phyloP scores from a whole-genome alignment of 164 flowering plant species.

The Stephania japonica region DNA sequence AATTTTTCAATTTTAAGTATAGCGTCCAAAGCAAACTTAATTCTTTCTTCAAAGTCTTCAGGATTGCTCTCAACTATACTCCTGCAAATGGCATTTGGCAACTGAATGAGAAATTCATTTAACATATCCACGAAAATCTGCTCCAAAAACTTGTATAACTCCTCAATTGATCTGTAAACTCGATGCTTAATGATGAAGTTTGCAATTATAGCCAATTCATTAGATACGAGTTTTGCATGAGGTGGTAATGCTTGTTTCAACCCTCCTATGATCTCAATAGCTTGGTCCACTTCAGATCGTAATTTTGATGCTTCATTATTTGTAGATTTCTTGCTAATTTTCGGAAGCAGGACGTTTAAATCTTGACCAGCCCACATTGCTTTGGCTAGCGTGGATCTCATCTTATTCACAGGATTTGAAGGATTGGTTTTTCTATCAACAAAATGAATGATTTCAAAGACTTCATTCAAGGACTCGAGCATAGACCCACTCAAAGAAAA shows the following conservation, averaged over 20 bases:
- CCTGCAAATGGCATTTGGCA: neutral
- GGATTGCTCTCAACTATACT: neutral
- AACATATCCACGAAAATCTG: slow-evolving; percentile 3
- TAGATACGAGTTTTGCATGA: neutral
- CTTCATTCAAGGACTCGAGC: neutral
- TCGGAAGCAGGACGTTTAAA: neutral
- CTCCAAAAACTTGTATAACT: neutral
- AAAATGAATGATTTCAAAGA: slow-evolving; percentile 9
- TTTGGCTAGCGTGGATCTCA: slow-evolving; percentile 2
- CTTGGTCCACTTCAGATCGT: neutral
- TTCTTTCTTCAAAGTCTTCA: slow-evolving; percentile 2
- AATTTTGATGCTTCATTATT: no score
- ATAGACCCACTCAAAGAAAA: neutral
- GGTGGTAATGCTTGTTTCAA: neutral
- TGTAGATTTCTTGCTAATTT: neutral
- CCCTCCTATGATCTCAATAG: neutral
- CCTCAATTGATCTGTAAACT: neutral
- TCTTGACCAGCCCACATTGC: neutral
- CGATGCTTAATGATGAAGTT: neutral
- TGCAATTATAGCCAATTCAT: slow-evolving; percentile 3
- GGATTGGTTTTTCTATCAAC: neutral
- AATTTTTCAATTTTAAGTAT: neutral
- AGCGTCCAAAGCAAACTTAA: neutral
- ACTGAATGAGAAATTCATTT: neutral
- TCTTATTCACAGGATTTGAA: neutral